Percentiles rank a stretch among this genome's conserved stretches.
Conservation (phyloP, 225 moss, liverwort and hornwort genomes). For the Lunularia cruciata region DNA sequence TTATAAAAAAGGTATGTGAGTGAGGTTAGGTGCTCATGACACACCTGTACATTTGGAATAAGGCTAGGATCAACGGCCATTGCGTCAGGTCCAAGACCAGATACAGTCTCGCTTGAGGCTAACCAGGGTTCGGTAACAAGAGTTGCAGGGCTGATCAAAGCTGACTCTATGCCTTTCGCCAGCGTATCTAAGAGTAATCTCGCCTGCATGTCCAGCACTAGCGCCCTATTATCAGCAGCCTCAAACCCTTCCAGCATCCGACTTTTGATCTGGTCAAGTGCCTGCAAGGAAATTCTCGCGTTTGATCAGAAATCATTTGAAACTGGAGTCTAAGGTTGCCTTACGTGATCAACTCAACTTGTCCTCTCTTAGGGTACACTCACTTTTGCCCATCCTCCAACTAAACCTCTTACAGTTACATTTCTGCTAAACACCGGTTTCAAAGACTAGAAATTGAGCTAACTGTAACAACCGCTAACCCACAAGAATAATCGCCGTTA, state of each 20-base stretch:
- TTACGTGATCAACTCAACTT: too few species aligned
- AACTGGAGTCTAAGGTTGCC: too few species aligned
- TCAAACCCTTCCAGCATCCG: slow-evolving; percentile 91
- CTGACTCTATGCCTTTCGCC: slow-evolving; percentile 91
- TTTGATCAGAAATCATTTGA: too few species aligned
- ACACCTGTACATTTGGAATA: slow-evolving; percentile 74
- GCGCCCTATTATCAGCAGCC: slow-evolving; percentile 80
- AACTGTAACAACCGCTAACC: too few species aligned
- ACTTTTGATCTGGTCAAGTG: slow-evolving; percentile 87
- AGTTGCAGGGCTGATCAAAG: slow-evolving; percentile 75
- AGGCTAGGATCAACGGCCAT: slow-evolving; percentile 89
- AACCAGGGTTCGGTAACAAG: slow-evolving; percentile 91
- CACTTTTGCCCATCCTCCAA: too few species aligned
- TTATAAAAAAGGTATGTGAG: too few species aligned
- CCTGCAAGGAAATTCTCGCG: slow-evolving; percentile 68
- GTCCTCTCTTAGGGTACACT: too few species aligned
- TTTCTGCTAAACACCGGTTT: too few species aligned
- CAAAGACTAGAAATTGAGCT: too few species aligned
- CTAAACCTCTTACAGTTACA: too few species aligned
- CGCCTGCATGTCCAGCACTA: slow-evolving; percentile 98
- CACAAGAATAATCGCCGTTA: too few species aligned
- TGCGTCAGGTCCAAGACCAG: slow-evolving; percentile 82
- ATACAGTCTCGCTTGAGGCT: slow-evolving; percentile 70
- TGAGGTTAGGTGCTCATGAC: background rate
- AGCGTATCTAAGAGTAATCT: slow-evolving; percentile 81